These are phyloP conservation scores for Brassica carinata DNA, from an alignment of 345 rosid genomes.

Conservation along the genomic window DNA sequence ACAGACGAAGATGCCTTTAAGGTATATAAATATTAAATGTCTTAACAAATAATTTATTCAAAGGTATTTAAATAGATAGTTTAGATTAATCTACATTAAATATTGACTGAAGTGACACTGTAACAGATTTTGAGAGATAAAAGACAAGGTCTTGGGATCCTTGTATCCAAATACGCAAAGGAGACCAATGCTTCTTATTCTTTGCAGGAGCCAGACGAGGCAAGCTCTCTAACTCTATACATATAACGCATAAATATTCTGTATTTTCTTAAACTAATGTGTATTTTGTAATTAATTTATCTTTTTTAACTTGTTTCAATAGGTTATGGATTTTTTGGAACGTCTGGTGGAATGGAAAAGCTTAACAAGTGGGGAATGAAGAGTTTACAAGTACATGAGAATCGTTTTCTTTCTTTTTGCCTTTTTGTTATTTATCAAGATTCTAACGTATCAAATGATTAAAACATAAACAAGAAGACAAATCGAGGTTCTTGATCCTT, in stretches of 20 bases:
- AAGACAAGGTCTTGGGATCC: slow-evolving; percentile 90
- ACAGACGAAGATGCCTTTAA: slow-evolving; percentile 98
- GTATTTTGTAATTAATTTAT: background rate
- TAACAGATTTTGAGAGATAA: slow-evolving; percentile 66
- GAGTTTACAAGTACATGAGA: slow-evolving; percentile 29
- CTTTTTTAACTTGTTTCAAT: slow-evolving; percentile 18
- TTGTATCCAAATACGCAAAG: slow-evolving; percentile 87
- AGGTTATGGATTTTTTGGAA: slow-evolving; percentile 74
- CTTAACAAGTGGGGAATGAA: slow-evolving; percentile 28
- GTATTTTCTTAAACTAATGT: slow-evolving; percentile 31
- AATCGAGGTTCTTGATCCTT: background rate
- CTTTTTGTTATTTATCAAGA: slow-evolving; percentile 9
- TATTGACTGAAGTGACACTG: slow-evolving; percentile 7
- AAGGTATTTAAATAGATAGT: slow-evolving; percentile 7
- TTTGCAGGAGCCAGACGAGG: slow-evolving; percentile 76
- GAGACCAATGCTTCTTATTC: slow-evolving; percentile 89
- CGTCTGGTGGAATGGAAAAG: slow-evolving; percentile 69
- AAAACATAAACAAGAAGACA: slow-evolving; percentile 1
- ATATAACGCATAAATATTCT: background rate
- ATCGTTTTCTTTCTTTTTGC: background rate
- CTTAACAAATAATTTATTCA: background rate
- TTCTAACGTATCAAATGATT: slow-evolving; percentile 22
- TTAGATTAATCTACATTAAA: background rate
- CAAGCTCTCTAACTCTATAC: slow-evolving; percentile 13
- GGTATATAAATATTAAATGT: slow-evolving; percentile 47